Base-by-base conservation (phyloP, 2,329 filamentous ascomycete genomes). In the Alternaria metachromatica region DNA sequence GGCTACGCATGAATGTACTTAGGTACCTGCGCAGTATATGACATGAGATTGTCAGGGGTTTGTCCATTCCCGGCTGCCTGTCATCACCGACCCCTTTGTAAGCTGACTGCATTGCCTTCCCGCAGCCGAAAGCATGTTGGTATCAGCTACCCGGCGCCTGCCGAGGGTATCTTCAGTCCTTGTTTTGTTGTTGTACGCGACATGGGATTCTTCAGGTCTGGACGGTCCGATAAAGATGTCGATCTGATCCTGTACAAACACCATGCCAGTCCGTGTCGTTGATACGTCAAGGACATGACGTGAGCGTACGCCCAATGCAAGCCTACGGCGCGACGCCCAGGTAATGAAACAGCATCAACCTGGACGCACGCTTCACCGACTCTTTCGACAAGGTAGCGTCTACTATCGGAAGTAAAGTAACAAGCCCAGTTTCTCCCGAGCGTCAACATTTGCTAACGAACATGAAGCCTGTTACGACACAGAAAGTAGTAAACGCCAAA, bases 161-260 rank as follows among this genome's bases (percentile, higher is more conserved):
- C 49, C 15, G 6, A 28, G 23, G 28, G 30, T 21, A 56, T 18
- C 7, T 15, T 86, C 87, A 2, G 87, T 79, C 6, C 82, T 80
- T 49, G 80, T 80, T 28, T 28, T 44, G 20, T 26, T 25, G 58
- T 55, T n/a, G 25, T 18, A 57, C 44, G 23, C 3, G 13, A 23
- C 37, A 18, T 41, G 37, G 37, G 9, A 18, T 11, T 41, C 37
- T 41, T 41, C 37, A 41, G 37, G 37, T 41, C 18, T 18, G 15
- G 37, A 41, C 37, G 37, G 37, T 41, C 37, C 37, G 37, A 41
- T 41, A 41, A 18, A 41, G 15, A 41, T 41, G 15, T 41, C 15
- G 37, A 41, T 41, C 37, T 41, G 37, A 18, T 41, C 18, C 15
- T 41, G 15, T 41, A 41, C 15, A 41, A 41, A 41, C 37, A 41